Evolutionary conservation across 805 yeast species (phyloP).

Genomic region (Starmerella davenportii): DNA sequence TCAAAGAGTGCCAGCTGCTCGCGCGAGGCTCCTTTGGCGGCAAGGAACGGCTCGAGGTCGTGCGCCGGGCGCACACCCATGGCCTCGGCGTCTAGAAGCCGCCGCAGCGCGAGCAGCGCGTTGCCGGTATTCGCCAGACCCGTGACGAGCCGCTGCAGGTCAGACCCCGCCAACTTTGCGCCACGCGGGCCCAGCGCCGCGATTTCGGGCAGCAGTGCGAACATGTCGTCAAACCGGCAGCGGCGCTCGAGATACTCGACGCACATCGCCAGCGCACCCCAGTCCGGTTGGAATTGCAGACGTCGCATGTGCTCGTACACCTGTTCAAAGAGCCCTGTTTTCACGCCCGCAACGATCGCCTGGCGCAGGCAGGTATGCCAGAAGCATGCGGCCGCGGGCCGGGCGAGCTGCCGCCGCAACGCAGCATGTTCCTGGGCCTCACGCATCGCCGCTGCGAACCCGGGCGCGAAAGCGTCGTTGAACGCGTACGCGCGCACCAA

Average conservation of each 20-base stretch:
- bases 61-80: constrained; percentile 12
- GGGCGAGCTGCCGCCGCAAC: constrained; percentile 8
- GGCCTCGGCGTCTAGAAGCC: constrained; percentile 12
- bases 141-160: constrained; percentile 8
- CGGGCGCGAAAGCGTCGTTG: constrained; percentile 16
- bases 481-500: constrained; percentile 18
- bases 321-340: constrained; percentile 6
- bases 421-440: constrained; percentile 9
- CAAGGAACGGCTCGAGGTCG: constrained; percentile 10
- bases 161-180: constrained; percentile 6
- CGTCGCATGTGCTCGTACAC: constrained; percentile 11
- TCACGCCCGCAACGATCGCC: constrained; percentile 8
- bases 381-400: constrained; percentile 9
- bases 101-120: constrained; percentile 12
- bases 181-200: constrained; percentile 3
- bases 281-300: constrained; percentile 7
- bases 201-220: constrained; percentile 7
- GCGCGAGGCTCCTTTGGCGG: constrained; percentile 11
- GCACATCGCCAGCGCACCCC: constrained; percentile 13
- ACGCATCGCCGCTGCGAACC: constrained; percentile 12
- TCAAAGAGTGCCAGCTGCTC: constrained; percentile 14
- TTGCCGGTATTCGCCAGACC: constrained; percentile 15
- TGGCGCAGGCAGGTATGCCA: constrained; percentile 19
- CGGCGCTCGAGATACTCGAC: constrained; percentile 11
- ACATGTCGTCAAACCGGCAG: constrained; percentile 13